Base-by-base conservation (phyloP, 768 basidiomycete species). In the Nidula microcarpa region DNA sequence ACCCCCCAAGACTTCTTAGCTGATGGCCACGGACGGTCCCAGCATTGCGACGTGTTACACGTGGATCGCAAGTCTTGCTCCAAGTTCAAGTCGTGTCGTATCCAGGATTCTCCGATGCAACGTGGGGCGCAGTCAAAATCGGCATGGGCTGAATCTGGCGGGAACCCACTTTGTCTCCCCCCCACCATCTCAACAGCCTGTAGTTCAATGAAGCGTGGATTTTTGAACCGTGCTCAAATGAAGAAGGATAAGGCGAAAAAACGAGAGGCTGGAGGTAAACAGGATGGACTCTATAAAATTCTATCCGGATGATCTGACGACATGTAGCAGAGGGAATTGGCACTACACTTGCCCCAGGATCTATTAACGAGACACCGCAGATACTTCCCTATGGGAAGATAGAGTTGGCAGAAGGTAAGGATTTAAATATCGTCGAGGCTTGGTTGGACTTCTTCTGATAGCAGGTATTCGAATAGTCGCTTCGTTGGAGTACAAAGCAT, bases 131-230 rank as follows among this genome's bases (percentile, higher is more conserved):
- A n/a, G n/a, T n/a, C n/a, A n/a, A n/a, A n/a, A n/a, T n/a, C n/a
- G n/a, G n/a, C n/a, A n/a, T n/a, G n/a, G n/a, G n/a, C n/a, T n/a
- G n/a, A n/a, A n/a, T n/a, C n/a, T n/a, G n/a, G n/a, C n/a, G n/a
- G n/a, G n/a, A n/a, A n/a, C n/a, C n/a, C n/a, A n/a, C n/a, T n/a
- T n/a, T n/a, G n/a, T n/a, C n/a, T n/a, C n/a, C n/a, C n/a, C n/a
- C n/a, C n/a, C n/a, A n/a, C n/a, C n/a, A n/a, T n/a, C n/a, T 39
- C 37, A 8, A 39, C n/a, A 8, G 37, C 37, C 8, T 39, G 37
- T n/a, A 8, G 8, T 39, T 8, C 76, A 54, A 66, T 66, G 65
- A 63, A 60, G 34, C 59, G 65, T 33, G 65, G 65, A 33, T 66
- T 66, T 47, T 53, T 66, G 33, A 66, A 63, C 44, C 53, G 49